Percentiles rank a stretch among this genome's conserved stretches.
phyloP scores from a whole-genome alignment of 2,329 filamentous ascomycete genomes.

The Fusarium sambucinum region DNA sequence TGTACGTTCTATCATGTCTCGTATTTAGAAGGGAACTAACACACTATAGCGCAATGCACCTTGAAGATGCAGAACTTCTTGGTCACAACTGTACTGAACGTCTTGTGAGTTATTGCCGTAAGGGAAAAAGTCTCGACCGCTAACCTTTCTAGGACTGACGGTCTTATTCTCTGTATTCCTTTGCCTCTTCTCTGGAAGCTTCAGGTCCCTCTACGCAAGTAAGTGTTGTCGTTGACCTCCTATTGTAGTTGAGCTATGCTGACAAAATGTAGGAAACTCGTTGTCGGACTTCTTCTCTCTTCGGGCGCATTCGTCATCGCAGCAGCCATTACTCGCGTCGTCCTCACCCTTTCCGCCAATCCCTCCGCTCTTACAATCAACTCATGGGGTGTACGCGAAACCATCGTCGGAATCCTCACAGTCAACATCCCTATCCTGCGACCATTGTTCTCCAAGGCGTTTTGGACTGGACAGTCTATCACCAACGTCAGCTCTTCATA shows the following conservation, averaged over 20 bases:
- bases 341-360: conserved; percentile 40
- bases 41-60: conserved; percentile 25
- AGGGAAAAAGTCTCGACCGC: fast-evolving
- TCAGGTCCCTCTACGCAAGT: conserved; percentile 41
- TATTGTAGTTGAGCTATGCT: fast-evolving
- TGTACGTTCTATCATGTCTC: neutral
- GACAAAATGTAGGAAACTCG: conserved; percentile 35
- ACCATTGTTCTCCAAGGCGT: conserved; percentile 24
- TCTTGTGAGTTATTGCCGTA: conserved; percentile 24
- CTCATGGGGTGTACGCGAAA: conserved; percentile 48
- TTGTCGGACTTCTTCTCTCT: conserved; percentile 45
- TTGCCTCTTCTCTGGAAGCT: conserved; percentile 42
- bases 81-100: conserved; percentile 39
- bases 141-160: conserved; percentile 25
- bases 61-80: conserved; percentile 41
- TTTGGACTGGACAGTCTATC: conserved; percentile 12
- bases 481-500: conserved; percentile 7
- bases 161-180: conserved; percentile 36
- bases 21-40: fast-evolving
- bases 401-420: conserved; percentile 55
- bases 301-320: conserved; percentile 47
- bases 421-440: conserved; percentile 49
- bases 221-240: fast-evolving
- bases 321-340: conserved; percentile 42
- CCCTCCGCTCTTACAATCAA: conserved; percentile 45